These are phyloP conservation scores for Metschnikowia continentalis DNA, from an alignment of 805 yeast species.

Conservation along the genomic window DNA sequence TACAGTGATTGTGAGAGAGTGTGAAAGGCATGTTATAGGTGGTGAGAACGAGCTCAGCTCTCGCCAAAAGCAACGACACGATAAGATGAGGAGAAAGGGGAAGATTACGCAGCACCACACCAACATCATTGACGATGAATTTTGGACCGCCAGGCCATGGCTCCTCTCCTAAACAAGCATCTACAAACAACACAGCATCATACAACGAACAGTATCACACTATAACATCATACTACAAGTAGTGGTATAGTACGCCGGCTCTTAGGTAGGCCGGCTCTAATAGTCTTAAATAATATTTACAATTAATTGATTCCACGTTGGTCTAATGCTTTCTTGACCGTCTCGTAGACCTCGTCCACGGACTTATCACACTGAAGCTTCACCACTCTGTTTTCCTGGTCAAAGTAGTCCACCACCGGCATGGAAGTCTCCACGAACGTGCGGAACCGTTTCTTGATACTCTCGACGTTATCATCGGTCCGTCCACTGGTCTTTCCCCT, in stretches of 20 bases:
- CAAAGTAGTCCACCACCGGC: slow-evolving; percentile 90
- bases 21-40: slow-evolving; percentile 17
- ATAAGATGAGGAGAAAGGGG: slow-evolving; percentile 48
- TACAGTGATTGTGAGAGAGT: slow-evolving; percentile 53
- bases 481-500: slow-evolving; percentile 96
- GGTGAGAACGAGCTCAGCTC: slow-evolving; percentile 20
- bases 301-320: slow-evolving; percentile 26
- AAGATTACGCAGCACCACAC: slow-evolving; percentile 44
- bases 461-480: slow-evolving; percentile 86
- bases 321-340: slow-evolving; percentile 65
- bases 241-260: too few species aligned
- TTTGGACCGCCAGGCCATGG: slow-evolving; percentile 53
- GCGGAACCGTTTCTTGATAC: slow-evolving; percentile 83
- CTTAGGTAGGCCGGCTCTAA: not conserved
- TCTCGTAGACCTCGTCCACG: slow-evolving; percentile 69
- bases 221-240: too few species aligned
- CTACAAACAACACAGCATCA: not conserved
- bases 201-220: too few species aligned
- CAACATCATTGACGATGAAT: slow-evolving; percentile 60
- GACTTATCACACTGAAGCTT: slow-evolving; percentile 74
- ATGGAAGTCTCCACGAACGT: slow-evolving; percentile 83
- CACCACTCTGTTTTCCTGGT: slow-evolving; percentile 68
- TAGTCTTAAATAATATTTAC: not conserved
- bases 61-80: slow-evolving; percentile 48
- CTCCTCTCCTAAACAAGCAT: slow-evolving; percentile 5